Evolutionary conservation across 768 basidiomycete species (phyloP).

Genomic region (Tulasnella sp.): DNA sequence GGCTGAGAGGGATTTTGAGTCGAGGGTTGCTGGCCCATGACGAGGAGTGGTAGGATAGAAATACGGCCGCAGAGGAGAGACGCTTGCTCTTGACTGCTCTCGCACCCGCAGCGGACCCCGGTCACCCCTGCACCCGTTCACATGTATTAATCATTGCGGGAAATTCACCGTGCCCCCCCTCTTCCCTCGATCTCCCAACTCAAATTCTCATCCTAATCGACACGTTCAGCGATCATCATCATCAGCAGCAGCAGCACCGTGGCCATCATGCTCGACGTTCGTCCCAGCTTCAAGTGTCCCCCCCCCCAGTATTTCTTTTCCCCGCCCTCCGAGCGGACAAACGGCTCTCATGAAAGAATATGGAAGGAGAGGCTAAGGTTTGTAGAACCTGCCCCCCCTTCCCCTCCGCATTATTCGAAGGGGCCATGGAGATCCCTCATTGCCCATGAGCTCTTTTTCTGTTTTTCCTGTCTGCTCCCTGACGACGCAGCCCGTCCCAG

Average conservation of each 20-base stretch:
- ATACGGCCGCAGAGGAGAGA: slow-evolving; percentile 15
- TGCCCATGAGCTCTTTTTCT: background rate
- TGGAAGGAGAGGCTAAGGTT: slow-evolving; percentile 15
- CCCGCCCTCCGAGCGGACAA: background rate
- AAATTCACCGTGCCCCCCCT: background rate
- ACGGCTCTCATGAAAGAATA: background rate
- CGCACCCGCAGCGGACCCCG: background rate
- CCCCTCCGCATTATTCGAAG: background rate
- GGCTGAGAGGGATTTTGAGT: slow-evolving; percentile 21
- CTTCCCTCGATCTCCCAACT: slow-evolving; percentile 9
- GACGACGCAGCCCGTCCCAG: background rate
- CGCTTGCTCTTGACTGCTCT: slow-evolving; percentile 14
- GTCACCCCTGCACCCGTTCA: background rate
- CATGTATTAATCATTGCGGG: background rate
- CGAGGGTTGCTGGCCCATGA: slow-evolving; percentile 20
- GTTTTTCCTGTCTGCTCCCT: background rate
- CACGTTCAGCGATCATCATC: background rate
- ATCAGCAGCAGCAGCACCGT: background rate
- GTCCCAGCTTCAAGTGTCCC: too few relatives aligned
- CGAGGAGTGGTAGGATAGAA: slow-evolving; percentile 15
- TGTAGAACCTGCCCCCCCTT: background rate
- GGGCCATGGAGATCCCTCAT: slow-evolving; percentile 4
- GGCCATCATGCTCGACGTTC: background rate
- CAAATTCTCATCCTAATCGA: background rate
- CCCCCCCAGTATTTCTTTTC: background rate